Evolutionary conservation across 352 stramenopile genomes (phyloP), one percentile per base, ranked within the genome.

Genomic region (Phytophthora sp.): DNA sequence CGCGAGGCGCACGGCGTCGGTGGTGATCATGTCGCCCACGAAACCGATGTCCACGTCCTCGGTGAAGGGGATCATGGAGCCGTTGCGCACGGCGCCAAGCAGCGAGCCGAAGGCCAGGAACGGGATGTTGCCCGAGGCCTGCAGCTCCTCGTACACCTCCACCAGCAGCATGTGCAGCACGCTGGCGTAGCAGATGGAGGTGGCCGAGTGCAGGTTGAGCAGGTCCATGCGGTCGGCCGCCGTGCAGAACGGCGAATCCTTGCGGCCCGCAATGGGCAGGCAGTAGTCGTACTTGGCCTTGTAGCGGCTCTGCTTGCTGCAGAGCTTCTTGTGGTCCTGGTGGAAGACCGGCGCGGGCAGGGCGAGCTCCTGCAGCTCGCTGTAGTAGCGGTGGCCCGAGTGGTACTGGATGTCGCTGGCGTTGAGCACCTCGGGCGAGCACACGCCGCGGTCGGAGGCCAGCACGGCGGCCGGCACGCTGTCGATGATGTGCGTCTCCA

Each of bases 161-260:
- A 82, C 41, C 13, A 87, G 60, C 20, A 87, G 52, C 63, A 87
- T 72, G 52, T 87, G 73, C 52, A 87, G 56, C 20, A 79, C 69
- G 51, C 75, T 85, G 34, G 45, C 63, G 21, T 76, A 79, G 57
- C 78, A 87, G 9, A 77, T 52, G n/a, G 66, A 76, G n/a, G 67
- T 58, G 13, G 58, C 31, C 3, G 50, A 56, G 9, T 27, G 50
- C 6, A 50, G 15, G 3, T 28, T 70, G 18, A 87, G 55, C 5
- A 87, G 55, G 27, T 85, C 75, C 44, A 80, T 62, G 24, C 78
- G 78, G 53, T 87, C 75, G 1, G 73, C 63, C 0, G 24, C 53
- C 4, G 50, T 26, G 62, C 78, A 87, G 69, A 73, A 81, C 15
- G 66, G 61, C 13, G 64, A 41, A 43, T 84, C 75, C 48, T 76